These are phyloP conservation scores for Hypoxylon lienhwacheense DNA, from an alignment of 495 filamentous ascomycete genomes.

Conservation along the genomic window DNA sequence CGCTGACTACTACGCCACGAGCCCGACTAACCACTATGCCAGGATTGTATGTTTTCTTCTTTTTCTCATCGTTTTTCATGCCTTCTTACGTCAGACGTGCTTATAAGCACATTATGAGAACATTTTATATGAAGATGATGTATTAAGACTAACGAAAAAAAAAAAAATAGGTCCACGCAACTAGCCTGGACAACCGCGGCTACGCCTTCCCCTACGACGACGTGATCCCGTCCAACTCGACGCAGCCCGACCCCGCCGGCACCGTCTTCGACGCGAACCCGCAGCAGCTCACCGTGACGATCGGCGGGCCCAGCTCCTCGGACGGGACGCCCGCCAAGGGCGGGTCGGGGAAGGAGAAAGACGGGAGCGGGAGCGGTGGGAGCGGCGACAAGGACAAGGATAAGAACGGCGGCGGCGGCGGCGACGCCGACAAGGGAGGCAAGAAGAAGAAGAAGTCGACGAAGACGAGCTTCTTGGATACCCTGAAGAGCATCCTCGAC, in stretches of 20 bases:
- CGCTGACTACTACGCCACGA: constrained; percentile 55
- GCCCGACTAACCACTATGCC: constrained; percentile 71
- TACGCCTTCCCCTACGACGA: constrained; percentile 84
- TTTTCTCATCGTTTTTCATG: neutral
- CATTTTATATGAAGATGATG: too few species aligned
- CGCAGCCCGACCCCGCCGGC: constrained; percentile 60
- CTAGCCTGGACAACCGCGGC: constrained; percentile 62
- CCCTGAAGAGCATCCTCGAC: constrained; percentile 10
- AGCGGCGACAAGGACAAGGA: neutral
- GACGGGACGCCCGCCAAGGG: constrained; percentile 38
- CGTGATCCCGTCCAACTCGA: constrained; percentile 58
- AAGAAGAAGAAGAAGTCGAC: neutral
- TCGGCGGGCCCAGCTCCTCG: constrained; percentile 57
- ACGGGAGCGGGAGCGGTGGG: neutral
- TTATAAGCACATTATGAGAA: too few species aligned
- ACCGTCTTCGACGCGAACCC: constrained; percentile 62
- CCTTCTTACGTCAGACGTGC: neutral
- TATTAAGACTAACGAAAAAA: neutral
- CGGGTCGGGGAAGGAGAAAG: constrained; percentile 10
- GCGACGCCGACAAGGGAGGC: neutral
- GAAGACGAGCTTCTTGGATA: neutral
- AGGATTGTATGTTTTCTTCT: constrained; percentile 46
- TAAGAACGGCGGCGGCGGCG: constrained; percentile 1
- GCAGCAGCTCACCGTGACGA: constrained; percentile 58
- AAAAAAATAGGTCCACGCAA: constrained; percentile 51